Evolutionary conservation across 257 asterid genomes (phyloP).

Genomic region (Solanum ossicruentum): DNA sequence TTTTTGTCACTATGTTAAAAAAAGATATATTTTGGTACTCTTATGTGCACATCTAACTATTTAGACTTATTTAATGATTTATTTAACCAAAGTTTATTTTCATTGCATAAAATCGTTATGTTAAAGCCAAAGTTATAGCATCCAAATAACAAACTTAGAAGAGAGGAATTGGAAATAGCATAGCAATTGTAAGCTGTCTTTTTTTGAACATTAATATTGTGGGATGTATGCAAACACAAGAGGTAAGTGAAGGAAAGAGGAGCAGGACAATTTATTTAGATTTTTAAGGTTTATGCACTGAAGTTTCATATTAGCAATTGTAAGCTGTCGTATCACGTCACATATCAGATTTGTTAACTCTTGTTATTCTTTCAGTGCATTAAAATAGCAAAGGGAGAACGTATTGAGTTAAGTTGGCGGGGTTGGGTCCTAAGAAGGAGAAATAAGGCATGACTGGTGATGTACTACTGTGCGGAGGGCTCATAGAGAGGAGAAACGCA

Average conservation of each 20-base stretch:
- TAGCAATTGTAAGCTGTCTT: neutral
- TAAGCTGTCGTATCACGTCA: neutral
- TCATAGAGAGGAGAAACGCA: neutral
- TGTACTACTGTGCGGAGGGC: neutral
- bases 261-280: too few species aligned
- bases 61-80: neutral
- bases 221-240: too few species aligned
- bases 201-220: too few species aligned
- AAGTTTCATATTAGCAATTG: too few species aligned
- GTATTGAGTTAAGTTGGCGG: neutral
- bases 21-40: neutral
- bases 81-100: neutral
- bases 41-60: neutral
- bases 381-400: neutral
- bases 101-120: neutral
- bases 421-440: neutral
- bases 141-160: neutral
- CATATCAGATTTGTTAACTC: neutral
- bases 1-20: neutral
- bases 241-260: too few species aligned
- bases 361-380: neutral
- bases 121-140: neutral
- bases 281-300: too few species aligned
- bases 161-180: neutral
- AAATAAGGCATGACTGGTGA: neutral